Base-by-base conservation (phyloP, 2,329 filamentous ascomycete species). In the Ceratocystis albifundus region DNA sequence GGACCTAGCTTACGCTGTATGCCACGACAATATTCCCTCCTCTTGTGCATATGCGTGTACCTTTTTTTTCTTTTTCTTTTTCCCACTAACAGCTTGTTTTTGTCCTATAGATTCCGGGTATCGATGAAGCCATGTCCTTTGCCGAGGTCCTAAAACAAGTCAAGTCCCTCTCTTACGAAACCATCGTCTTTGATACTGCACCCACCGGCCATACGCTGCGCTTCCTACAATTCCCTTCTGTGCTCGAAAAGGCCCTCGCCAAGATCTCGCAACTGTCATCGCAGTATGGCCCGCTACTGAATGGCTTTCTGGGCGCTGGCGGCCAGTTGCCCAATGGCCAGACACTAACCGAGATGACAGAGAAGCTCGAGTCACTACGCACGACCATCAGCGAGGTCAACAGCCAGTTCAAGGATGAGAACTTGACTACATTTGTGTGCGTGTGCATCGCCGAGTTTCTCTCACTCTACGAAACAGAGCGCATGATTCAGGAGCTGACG, bases 71-170 rank as follows among this genome's bases (percentile, higher is more conserved):
- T n/a, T n/a, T n/a, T n/a, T 30, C 48, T 50, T 65, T 10, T n/a
- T 20, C 46, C 20, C 46, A n/a, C 17, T 48, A n/a, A 17, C 30
- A n/a, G 5, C 61, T 59, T 20, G 45, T 32, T 20, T 48, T 22
- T 17, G 28, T 22, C 25, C 63, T 20, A 45, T 71, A 96, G 90
- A 99, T 99, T 69, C 94, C 94, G 20, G 94, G 94, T 78, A 96
- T 99, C 69, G 94, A 99, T 75, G 94, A 99, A 78, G 94, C 94
- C 76, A 99, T 99, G 94, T 96, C 92, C 67, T 99, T 99, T 74
- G 94, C 94, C 75, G 94, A 99, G 80, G 94, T 99, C 70, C 84
- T 99, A 73, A 99, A 99, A 78, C 94, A 99, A 78, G 94, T 99
- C 79, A 97, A 97, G 79, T 96, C 90, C 50, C 88, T 97, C 74